A percentile compares a stretch with the other conserved stretches of the same genome.
Evolutionary conservation across 306 rosid species (phyloP).

Genomic region (Lotus japonicus): DNA sequence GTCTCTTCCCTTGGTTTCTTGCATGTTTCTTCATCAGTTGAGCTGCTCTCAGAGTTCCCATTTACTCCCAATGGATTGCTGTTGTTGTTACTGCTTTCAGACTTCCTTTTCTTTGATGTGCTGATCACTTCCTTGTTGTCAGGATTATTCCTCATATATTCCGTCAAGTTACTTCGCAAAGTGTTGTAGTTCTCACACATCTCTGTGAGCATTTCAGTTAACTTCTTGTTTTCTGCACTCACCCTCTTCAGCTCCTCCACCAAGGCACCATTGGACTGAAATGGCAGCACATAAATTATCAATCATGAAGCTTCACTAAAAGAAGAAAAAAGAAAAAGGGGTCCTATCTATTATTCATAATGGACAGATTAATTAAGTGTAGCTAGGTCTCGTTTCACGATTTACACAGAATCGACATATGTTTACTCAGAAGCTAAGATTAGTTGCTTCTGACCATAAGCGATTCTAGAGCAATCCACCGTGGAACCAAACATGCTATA

Average conservation of each 20-base stretch:
- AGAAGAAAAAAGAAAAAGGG: neutral
- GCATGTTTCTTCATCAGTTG: constrained; percentile 76
- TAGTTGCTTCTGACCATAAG: too few relatives aligned
- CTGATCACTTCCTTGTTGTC: constrained; percentile 62
- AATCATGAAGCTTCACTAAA: neutral
- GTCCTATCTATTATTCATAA: neutral
- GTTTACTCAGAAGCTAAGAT: too few relatives aligned
- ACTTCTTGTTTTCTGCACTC: constrained; percentile 80
- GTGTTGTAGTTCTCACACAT: constrained; percentile 81
- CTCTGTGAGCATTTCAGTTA: constrained; percentile 65
- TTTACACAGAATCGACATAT: too few relatives aligned
- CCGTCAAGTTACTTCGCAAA: constrained; percentile 56
- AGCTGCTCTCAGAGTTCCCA: constrained; percentile 88
- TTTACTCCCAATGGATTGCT: constrained; percentile 21
- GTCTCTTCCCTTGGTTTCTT: constrained; percentile 75
- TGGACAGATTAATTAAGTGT: too few relatives aligned
- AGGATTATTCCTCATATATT: constrained; percentile 55
- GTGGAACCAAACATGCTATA: too few relatives aligned
- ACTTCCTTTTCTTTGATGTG: constrained; percentile 70
- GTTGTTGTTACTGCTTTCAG: constrained; percentile 52
- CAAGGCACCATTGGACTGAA: constrained; percentile 48
- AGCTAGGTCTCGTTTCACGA: too few relatives aligned
- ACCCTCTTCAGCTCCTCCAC: constrained; percentile 75
- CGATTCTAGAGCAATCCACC: too few relatives aligned
- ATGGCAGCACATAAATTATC: neutral